Conservation (phyloP, 2,329 filamentous ascomycete genomes). For the Simplicillium aogashimaense region DNA sequence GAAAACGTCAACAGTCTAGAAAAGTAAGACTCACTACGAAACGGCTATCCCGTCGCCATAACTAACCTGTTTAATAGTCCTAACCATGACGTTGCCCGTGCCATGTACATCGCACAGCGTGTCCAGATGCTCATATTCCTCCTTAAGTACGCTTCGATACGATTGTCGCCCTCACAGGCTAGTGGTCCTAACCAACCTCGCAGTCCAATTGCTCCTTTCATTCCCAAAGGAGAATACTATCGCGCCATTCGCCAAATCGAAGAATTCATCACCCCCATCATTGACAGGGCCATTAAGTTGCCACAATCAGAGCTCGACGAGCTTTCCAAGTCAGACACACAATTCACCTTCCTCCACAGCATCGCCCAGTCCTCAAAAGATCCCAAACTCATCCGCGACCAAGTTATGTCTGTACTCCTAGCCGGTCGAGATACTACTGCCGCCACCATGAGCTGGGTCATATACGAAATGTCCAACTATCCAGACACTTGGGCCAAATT, state of each 20-base stretch:
- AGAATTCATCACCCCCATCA: slow-evolving; percentile 58
- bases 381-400: slow-evolving; percentile 56
- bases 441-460: slow-evolving; percentile 65
- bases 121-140: slow-evolving; percentile 54
- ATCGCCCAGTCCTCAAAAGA: slow-evolving; percentile 59
- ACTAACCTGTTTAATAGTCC: slow-evolving; percentile 21
- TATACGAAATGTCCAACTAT: slow-evolving; percentile 71
- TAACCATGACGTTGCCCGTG: slow-evolving; percentile 51
- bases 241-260: slow-evolving; percentile 56
- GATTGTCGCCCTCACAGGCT: not conserved
- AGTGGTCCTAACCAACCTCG: not conserved
- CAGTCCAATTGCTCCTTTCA: slow-evolving; percentile 46
- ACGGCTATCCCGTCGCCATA: slow-evolving; percentile 8
- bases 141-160: slow-evolving; percentile 19
- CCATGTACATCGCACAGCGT: slow-evolving; percentile 60
- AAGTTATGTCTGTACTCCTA: slow-evolving; percentile 66
- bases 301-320: slow-evolving; percentile 56
- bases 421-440: slow-evolving; percentile 86
- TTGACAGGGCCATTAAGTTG: slow-evolving; percentile 54
- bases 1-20: slow-evolving; percentile 38
- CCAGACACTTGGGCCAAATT: slow-evolving; percentile 59
- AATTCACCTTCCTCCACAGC: slow-evolving; percentile 67
- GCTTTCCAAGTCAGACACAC: slow-evolving; percentile 54
- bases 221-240: slow-evolving; percentile 51
- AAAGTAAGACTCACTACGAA: slow-evolving; percentile 15